Base-by-base conservation (phyloP, 2,329 filamentous ascomycete species). In the Clarireedia homoeocarpa region DNA sequence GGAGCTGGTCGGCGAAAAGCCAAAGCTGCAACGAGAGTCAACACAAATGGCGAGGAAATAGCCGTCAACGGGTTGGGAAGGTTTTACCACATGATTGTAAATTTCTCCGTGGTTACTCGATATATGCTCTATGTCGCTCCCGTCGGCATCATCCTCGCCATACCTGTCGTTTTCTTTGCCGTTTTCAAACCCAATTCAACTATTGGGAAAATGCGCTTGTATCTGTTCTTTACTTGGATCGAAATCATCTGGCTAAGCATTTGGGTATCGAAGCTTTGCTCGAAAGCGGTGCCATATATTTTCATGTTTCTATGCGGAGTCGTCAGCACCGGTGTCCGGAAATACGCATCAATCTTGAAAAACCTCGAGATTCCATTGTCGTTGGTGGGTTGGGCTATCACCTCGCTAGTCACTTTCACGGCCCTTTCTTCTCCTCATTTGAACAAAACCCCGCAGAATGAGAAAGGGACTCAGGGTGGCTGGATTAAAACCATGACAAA, bases 231-330 rank as follows among this genome's bases (percentile, higher is more conserved):
- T 64, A 72, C 85, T 48, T 87, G 85, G 85, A 77, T 88, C 62
- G 81, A 87, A 66, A 75, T 85, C 51, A 76, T 84, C 38, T 89
- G 85, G 85, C 71, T 84, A 40, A 76, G 78, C 7, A 75, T 88
- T 10, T 89, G 85, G 85, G 73, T 76, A 17, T 83, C 80, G 61
- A 89, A 88, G 71, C 71, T 86, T 45, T 74, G 83, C 10, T 81
- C 85, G 14, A 81, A 82, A 68, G 66, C 79, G 15, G 66, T 86
- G 2, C 84, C 85, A 0, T 70, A 73, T 40, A 61, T 81, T 52
- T 88, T 88, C 70, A 84, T 87, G 76, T 85, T 86, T 65, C 78
- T 86, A 62, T 81, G 78, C 60, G 85, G 85, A 56, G 81, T 88
- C 30, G 79, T 88, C 67, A 86, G 83, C 68, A 80, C 81, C 14